A percentile compares a stretch with the other conserved stretches of the same genome.
phyloP scores from a whole-genome alignment of 345 rosid species.

The Ceriops tagal region DNA sequence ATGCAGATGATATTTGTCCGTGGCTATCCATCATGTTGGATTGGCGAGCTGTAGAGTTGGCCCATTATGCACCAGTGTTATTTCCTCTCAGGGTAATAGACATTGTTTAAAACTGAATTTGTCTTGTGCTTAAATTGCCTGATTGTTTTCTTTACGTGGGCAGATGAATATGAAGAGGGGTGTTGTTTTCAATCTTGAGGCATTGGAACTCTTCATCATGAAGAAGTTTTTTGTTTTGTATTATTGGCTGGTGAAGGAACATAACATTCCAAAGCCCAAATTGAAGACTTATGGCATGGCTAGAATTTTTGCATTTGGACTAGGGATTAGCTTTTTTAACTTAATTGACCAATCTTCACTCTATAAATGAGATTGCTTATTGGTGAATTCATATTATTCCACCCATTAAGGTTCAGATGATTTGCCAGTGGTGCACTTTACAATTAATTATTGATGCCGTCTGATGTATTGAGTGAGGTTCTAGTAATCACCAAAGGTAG shows the following conservation, averaged over 20 bases:
- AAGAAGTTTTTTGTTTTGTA: constrained; percentile 64
- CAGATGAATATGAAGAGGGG: constrained; percentile 91
- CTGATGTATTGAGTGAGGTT: not conserved
- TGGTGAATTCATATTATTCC: not conserved
- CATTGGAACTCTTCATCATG: constrained; percentile 71
- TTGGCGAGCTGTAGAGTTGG: constrained; percentile 91
- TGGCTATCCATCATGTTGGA: constrained; percentile 82
- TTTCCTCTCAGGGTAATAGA: constrained; percentile 73
- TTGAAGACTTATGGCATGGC: constrained; percentile 78
- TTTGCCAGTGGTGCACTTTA: not conserved
- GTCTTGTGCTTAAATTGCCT: not conserved
- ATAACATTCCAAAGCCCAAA: constrained; percentile 57
- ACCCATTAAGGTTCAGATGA: not conserved
- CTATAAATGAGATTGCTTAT: not conserved
- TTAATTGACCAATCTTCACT: constrained; percentile 38
- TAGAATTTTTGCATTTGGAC: constrained; percentile 83
- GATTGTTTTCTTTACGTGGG: not conserved
- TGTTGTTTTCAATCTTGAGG: constrained; percentile 86
- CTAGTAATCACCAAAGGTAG: too few relatives aligned
- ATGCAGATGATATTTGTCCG: constrained; percentile 66
- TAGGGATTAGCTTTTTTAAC: constrained; percentile 66
- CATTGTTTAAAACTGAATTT: not conserved
- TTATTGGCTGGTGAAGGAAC: constrained; percentile 56
- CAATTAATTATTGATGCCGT: too few relatives aligned
- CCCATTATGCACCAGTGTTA: constrained; percentile 77